Evolutionary conservation across 495 filamentous ascomycete genomes (phyloP), one percentile per base, ranked within the genome.

Genomic region (Penicillium manginii): DNA sequence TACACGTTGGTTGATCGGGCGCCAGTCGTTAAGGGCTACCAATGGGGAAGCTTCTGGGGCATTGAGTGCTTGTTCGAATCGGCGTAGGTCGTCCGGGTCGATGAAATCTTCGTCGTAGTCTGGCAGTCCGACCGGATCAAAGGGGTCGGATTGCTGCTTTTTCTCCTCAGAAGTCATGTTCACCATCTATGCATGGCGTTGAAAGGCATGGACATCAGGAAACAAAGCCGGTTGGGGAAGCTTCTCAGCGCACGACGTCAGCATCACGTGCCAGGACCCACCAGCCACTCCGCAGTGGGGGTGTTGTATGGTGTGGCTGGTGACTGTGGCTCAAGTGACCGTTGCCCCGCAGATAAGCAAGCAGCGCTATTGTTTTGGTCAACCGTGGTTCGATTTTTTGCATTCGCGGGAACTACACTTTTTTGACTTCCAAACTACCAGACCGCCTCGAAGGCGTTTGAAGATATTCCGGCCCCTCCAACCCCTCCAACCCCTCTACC

Each of bases 1-100:
- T 5, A 91, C 82, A 31, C 81, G 83, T 61, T 91, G 84, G 52
- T 86, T 83, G 26, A 96, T 83, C 2, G 91, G 91, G 3, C 87
- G 86, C 91, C 91, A 94, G 77, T 94, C 91, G 68, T 91, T 93
- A 61, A 90, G 81, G 26, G 91, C 90, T 9, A 86, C 83, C 55
- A 93, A 63, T 19, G 80, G 73, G 31, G 73, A 71, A 1, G 74
- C 74, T 59, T 81, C 81, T 5, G 79, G 78, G 23, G 77, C 79
- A 26, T 71, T 77, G 54, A 84, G 59, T 26, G 81, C 81, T 47
- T 75, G 78, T 53, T 80, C 80, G 70, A 84, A 84, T 32, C 72
- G 72, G 9, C 69, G 71, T 46, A 84, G 67, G 61, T 84, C 79
- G 64, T 75, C 69, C 39, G 82, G 72, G 63, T 81, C 64, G 63